Evolutionary conservation across 2,329 filamentous ascomycete genomes (phyloP), one percentile per base, ranked within the genome.

Genomic region (Ilyonectria sp.): DNA sequence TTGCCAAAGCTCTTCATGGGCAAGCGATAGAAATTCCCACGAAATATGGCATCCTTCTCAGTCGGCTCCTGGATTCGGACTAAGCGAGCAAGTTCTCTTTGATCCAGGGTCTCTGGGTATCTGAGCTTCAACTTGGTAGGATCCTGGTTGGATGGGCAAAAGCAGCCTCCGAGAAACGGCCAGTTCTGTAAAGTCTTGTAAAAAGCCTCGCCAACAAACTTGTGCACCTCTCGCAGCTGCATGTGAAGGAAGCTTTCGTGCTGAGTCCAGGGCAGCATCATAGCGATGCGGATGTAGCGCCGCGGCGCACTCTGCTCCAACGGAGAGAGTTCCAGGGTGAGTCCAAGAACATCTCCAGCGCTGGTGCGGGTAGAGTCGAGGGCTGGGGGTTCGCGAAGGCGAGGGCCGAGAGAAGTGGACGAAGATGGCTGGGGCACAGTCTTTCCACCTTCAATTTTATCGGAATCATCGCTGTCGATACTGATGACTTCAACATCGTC

Each of bases 241-340:
- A 37, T n/a, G 10, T 35, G 5, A 10, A 60, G 11, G 29, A 49
- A 43, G 5, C 15, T 5, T 11, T 33, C 19, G 6, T 40, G 31
- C 3, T 10, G 4, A 7, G 21, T 31, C 21, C 40, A 74, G 3
- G 57, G 43, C 13, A 68, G 15, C 21, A 31, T 35, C 31, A 74
- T 62, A 11, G 71, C 62, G 31, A 74, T 67, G 15, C 63, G 67
- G 53, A 59, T 75, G 29, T 73, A 70, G 47, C 60, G 53, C 40
- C 68, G 56, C 3, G 60, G 53, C 13, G 64, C 61, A n/a, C 58
- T 65, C 35, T 69, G 69, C 47, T 75, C 71, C 9, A 71, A 57
- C 3, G 71, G 53, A 1, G 57, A 73, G 35, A 71, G 72, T 23
- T 69, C 44, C 17, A 71, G 21, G 4, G 33, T 55, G 31, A 31